Percentiles rank a stretch among this genome's conserved stretches.
These are phyloP conservation scores for Globisporangium okanoganense DNA, from an alignment of 352 stramenopile genomes.

Conservation along the genomic window DNA sequence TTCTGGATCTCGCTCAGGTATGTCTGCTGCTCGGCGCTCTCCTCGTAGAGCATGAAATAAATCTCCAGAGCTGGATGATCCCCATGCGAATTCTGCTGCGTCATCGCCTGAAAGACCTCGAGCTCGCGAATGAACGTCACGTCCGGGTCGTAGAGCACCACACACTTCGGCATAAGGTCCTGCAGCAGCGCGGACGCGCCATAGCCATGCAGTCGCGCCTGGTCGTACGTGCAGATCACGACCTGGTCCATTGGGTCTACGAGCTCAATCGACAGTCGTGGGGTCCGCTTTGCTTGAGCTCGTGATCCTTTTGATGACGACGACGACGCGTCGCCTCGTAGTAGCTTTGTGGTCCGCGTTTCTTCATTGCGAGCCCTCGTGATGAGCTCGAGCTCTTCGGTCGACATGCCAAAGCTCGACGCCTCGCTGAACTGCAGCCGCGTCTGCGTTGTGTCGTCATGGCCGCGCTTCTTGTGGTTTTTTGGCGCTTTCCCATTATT, in stretches of 20 bases:
- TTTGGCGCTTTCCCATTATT: conserved; percentile 17
- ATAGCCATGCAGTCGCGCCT: conserved; percentile 59
- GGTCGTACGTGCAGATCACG: conserved; percentile 76
- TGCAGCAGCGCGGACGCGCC: conserved; percentile 74
- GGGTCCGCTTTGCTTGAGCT: conserved; percentile 10
- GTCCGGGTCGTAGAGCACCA: conserved; percentile 96
- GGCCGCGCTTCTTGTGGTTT: conserved; percentile 21
- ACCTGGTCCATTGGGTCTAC: conserved; percentile 48
- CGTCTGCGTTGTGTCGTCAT: neutral
- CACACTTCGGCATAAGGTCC: conserved; percentile 87
- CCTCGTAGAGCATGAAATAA: conserved; percentile 96
- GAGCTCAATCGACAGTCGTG: conserved; percentile 43
- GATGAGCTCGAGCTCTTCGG: conserved; percentile 61
- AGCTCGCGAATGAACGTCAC: conserved; percentile 93
- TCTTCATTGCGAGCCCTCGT: conserved; percentile 18
- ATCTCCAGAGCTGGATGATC: conserved; percentile 54
- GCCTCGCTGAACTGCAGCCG: conserved; percentile 30
- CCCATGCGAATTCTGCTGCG: neutral
- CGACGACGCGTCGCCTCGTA: neutral
- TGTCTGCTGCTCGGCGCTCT: conserved; percentile 94
- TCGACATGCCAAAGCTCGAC: conserved; percentile 69
- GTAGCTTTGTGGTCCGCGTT: conserved; percentile 15
- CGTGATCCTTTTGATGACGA: neutral
- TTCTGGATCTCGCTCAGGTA: conserved; percentile 93
- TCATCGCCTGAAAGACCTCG: conserved; percentile 89